A percentile compares a stretch with the other conserved stretches of the same genome.
phyloP scores from a whole-genome alignment of 371 early-diverging fungal species.

The Mucor lusitanicus region DNA sequence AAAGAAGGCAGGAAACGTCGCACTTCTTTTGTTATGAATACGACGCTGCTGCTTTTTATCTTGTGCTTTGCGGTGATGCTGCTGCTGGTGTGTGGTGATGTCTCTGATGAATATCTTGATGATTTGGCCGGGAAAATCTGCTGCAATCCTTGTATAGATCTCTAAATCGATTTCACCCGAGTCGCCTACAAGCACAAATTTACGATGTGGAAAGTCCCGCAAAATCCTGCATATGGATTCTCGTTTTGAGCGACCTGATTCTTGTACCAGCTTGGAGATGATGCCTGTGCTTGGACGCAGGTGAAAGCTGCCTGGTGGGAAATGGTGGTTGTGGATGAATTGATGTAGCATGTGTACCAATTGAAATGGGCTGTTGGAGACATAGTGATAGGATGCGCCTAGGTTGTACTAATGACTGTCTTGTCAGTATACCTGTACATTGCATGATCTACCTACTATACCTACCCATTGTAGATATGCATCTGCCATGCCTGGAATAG shows the following conservation, averaged over 20 bases:
- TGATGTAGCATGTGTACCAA: constrained; percentile 71
- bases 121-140: constrained; percentile 62
- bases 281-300: constrained; percentile 57
- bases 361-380: constrained; percentile 90
- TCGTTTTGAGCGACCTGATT: constrained; percentile 54
- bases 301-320: constrained; percentile 84
- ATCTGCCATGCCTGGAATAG: constrained; percentile 73
- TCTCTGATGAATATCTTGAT: constrained; percentile 86
- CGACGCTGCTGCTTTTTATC: neutral
- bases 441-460: neutral
- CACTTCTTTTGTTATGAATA: neutral
- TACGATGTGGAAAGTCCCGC: constrained; percentile 75
- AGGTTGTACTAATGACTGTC: constrained; percentile 41
- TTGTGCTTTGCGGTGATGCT: neutral
- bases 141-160: constrained; percentile 67
- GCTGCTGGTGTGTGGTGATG: constrained; percentile 47
- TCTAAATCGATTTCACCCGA: constrained; percentile 90
- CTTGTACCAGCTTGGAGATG: constrained; percentile 34
- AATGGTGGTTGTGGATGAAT: constrained; percentile 69
- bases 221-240: constrained; percentile 60
- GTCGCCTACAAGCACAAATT: constrained; percentile 89
- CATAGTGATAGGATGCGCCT: constrained; percentile 86
- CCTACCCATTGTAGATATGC: constrained; percentile 64
- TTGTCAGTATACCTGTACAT: neutral
- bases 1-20: constrained; percentile 1